A percentile compares a stretch with the other conserved stretches of the same genome.
Evolutionary conservation across 768 basidiomycete genomes (phyloP).

Genomic region (Paxillus ammoniavirescens): DNA sequence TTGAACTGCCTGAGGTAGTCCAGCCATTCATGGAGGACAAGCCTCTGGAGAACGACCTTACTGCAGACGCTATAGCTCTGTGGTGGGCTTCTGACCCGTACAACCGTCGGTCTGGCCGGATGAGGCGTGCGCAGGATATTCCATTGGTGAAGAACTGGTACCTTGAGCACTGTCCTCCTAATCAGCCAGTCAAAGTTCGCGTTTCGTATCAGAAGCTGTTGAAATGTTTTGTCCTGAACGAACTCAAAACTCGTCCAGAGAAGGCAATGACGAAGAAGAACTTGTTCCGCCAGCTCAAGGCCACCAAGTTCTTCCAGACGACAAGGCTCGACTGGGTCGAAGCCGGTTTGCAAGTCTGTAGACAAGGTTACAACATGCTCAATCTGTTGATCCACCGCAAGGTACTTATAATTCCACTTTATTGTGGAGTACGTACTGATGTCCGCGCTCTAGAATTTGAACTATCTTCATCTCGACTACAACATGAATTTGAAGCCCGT

Average conservation of each 20-base stretch:
- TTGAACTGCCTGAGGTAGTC: slow-evolving; percentile 76
- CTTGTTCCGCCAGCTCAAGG: slow-evolving; percentile 90
- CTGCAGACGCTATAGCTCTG: slow-evolving; percentile 93
- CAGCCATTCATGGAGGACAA: slow-evolving; percentile 80
- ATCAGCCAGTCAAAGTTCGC: slow-evolving; percentile 95
- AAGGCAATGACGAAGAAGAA: slow-evolving; percentile 99
- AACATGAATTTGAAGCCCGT: slow-evolving; percentile 99
- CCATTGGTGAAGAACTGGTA: slow-evolving; percentile 99
- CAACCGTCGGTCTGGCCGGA: slow-evolving; percentile 86
- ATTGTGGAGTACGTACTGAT: slow-evolving; percentile 1
- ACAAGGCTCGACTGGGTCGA: slow-evolving; percentile 99
- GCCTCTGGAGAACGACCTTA: slow-evolving; percentile 83
- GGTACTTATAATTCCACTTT: slow-evolving; percentile 36
- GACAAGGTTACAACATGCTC: slow-evolving; percentile 99
- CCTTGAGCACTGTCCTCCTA: slow-evolving; percentile 95
- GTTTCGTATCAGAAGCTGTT: slow-evolving; percentile 98
- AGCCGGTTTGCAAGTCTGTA: slow-evolving; percentile 95
- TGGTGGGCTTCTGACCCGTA: slow-evolving; percentile 99
- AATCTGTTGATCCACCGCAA: slow-evolving; percentile 99
- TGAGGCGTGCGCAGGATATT: slow-evolving; percentile 91
- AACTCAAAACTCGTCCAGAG: slow-evolving; percentile 82
- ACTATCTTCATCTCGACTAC: slow-evolving; percentile 94
- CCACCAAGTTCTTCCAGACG: slow-evolving; percentile 99
- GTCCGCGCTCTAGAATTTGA: slow-evolving; percentile 59
- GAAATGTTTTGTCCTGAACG: slow-evolving; percentile 95